Percentiles rank a stretch among this genome's conserved stretches.
Conservation (phyloP, 169 alveolate species). For the Eimeria tenella region DNA sequence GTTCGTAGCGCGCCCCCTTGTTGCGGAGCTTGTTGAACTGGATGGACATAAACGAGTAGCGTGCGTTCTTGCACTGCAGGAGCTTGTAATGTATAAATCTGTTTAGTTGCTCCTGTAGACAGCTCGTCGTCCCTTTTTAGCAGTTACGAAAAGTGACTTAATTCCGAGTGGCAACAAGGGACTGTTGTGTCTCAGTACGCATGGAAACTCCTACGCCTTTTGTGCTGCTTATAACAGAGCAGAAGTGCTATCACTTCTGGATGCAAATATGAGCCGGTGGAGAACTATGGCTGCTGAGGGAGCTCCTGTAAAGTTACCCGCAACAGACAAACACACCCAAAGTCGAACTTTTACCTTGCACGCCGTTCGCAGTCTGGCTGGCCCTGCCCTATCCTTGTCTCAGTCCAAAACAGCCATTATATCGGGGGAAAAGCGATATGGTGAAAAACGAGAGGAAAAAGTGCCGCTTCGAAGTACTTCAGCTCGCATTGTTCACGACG, state of each 20-base stretch:
- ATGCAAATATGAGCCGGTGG: slow-evolving; percentile 63
- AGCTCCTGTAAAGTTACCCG: slow-evolving; percentile 13
- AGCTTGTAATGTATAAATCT: no score
- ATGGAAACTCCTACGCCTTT: neutral
- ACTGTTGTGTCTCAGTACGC: no score
- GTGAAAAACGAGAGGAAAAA: neutral
- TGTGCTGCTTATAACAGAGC: neutral
- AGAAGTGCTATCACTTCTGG: slow-evolving; percentile 54
- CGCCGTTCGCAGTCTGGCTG: slow-evolving; percentile 70
- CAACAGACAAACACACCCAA: slow-evolving; percentile 43
- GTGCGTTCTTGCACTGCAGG: neutral
- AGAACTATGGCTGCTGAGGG: slow-evolving; percentile 56
- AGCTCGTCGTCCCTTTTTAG: no score
- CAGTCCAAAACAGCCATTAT: neutral
- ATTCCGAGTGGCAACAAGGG: no score
- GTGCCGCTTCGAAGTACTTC: neutral
- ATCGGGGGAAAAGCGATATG: neutral
- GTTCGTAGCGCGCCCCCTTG: slow-evolving; percentile 88
- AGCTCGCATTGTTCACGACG: neutral
- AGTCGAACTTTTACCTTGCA: slow-evolving; percentile 60
- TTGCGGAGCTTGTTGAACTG: slow-evolving; percentile 78
- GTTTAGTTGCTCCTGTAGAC: no score
- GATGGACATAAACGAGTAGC: slow-evolving; percentile 22
- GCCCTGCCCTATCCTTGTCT: slow-evolving; percentile 50
- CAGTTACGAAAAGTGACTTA: no score